Conservation (phyloP, 2,329 filamentous ascomycete genomes). For the Exophiala viscosa region DNA sequence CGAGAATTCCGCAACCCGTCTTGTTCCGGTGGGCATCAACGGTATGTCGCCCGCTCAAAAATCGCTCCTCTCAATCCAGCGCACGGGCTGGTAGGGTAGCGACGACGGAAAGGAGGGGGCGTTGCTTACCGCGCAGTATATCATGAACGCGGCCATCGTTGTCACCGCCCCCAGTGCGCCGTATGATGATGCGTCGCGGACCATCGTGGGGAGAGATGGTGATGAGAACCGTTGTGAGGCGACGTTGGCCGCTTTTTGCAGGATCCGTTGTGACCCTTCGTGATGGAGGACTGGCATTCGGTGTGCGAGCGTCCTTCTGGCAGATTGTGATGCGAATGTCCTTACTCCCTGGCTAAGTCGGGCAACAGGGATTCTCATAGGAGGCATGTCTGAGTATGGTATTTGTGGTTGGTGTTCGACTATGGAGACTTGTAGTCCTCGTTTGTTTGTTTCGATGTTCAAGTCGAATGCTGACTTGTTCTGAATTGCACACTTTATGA, state of each 20-base stretch:
- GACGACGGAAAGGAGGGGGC: constrained; percentile 18
- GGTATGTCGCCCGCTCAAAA: constrained; percentile 12
- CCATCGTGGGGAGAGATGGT: constrained; percentile 5
- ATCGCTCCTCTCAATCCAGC: constrained; percentile 21
- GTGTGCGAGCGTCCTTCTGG: neutral
- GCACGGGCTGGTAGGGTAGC: constrained; percentile 16
- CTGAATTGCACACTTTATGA: too few relatives aligned
- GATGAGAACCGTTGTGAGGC: constrained; percentile 2
- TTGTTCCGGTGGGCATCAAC: neutral
- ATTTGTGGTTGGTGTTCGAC: neutral
- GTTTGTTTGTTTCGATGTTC: too few relatives aligned
- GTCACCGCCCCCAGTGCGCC: constrained; percentile 20
- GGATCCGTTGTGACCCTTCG: constrained; percentile 18
- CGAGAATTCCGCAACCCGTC: neutral
- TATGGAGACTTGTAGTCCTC: neutral
- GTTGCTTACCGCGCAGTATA: constrained; percentile 26
- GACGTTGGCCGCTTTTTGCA: constrained; percentile 10
- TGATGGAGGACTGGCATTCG: constrained; percentile 15
- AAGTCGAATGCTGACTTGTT: too few relatives aligned
- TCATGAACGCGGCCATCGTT: constrained; percentile 19
- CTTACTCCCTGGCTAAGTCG: constrained; percentile 12
- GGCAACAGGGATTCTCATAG: constrained; percentile 10
- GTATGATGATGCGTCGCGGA: constrained; percentile 21
- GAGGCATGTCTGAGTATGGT: constrained; percentile 12
- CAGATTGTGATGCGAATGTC: constrained; percentile 8